phyloP scores from a whole-genome alignment of 441 rosid species.

The Jatropha podagrica region DNA sequence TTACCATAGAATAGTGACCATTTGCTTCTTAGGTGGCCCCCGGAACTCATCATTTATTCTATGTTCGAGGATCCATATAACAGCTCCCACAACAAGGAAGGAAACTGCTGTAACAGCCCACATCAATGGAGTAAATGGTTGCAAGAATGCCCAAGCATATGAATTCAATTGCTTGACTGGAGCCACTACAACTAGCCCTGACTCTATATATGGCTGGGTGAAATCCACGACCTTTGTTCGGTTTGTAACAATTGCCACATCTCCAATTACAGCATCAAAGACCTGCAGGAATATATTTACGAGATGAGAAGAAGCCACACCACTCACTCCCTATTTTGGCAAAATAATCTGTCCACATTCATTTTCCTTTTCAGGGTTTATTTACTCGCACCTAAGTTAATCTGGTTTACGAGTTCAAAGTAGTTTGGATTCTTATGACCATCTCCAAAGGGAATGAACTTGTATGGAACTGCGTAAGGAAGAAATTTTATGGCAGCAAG shows the following conservation, averaged over 20 bases:
- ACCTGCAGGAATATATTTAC: slow-evolving; percentile 44
- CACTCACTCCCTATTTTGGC: no score
- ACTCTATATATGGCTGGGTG: slow-evolving; percentile 89
- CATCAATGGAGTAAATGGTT: slow-evolving; percentile 77
- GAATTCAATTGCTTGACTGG: slow-evolving; percentile 60
- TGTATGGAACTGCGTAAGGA: slow-evolving; percentile 83
- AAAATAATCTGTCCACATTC: not conserved
- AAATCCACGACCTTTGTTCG: slow-evolving; percentile 80
- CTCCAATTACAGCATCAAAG: slow-evolving; percentile 87
- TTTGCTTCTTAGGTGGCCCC: slow-evolving; percentile 80
- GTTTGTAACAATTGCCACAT: slow-evolving; percentile 71
- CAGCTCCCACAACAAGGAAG: slow-evolving; percentile 78
- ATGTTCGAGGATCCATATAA: slow-evolving; percentile 95
- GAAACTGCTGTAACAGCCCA: slow-evolving; percentile 75
- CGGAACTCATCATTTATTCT: slow-evolving; percentile 84
- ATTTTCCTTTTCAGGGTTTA: not conserved
- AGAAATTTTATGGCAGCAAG: slow-evolving; percentile 65
- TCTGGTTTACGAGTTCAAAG: slow-evolving; percentile 51
- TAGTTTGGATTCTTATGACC: slow-evolving; percentile 69
- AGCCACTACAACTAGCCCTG: slow-evolving; percentile 95
- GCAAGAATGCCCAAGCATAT: slow-evolving; percentile 73
- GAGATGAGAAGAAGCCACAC: slow-evolving; percentile 11
- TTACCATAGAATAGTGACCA: slow-evolving; percentile 81
- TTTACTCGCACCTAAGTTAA: slow-evolving; percentile 64
- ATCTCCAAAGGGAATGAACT: slow-evolving; percentile 72